A percentile compares a stretch with the other conserved stretches of the same genome.
Conservation (phyloP, 495 filamentous ascomycete species). For the Xeromyces bisporus region DNA sequence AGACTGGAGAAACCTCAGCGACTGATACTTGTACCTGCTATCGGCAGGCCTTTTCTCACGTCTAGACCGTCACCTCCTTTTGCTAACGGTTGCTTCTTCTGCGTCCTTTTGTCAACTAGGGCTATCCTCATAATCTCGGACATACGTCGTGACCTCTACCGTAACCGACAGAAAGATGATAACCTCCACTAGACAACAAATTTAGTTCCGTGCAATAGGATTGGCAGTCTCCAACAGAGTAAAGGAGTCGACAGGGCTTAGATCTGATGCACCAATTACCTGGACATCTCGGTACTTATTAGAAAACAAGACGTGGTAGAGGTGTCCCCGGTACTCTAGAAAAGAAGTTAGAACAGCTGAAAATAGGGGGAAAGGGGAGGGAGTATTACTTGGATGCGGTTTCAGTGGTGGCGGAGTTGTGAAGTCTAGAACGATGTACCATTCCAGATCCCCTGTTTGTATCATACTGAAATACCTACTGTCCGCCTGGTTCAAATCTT, state of each 20-base stretch:
- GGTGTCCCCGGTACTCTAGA: slow-evolving; percentile 3
- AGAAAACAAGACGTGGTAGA: slow-evolving; percentile 10
- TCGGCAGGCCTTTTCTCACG: no score
- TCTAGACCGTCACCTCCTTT: no score
- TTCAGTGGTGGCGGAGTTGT: slow-evolving; percentile 4
- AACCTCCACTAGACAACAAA: background rate
- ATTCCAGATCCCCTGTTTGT: slow-evolving; percentile 7
- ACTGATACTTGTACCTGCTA: no score
- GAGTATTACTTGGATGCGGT: slow-evolving; percentile 8
- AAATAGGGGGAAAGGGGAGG: slow-evolving; percentile 3
- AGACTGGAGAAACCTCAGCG: no score
- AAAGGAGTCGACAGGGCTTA: slow-evolving; percentile 4
- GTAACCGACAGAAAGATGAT: background rate
- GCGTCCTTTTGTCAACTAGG: no score
- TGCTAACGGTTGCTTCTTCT: no score
- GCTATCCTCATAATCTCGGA: no score
- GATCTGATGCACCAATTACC: slow-evolving; percentile 6
- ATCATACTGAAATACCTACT: slow-evolving; percentile 9
- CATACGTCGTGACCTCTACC: no score
- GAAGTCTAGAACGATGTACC: slow-evolving; percentile 12
- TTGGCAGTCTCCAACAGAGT: slow-evolving; percentile 4
- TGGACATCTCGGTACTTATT: slow-evolving; percentile 5
- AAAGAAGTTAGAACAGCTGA: slow-evolving; percentile 8
- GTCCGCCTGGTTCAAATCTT: slow-evolving; percentile 7
- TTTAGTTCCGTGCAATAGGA: slow-evolving; percentile 22